A percentile compares a stretch with the other conserved stretches of the same genome.
phyloP scores from a whole-genome alignment of 176 grass and related monocot species.

The Lolium rigidum region DNA sequence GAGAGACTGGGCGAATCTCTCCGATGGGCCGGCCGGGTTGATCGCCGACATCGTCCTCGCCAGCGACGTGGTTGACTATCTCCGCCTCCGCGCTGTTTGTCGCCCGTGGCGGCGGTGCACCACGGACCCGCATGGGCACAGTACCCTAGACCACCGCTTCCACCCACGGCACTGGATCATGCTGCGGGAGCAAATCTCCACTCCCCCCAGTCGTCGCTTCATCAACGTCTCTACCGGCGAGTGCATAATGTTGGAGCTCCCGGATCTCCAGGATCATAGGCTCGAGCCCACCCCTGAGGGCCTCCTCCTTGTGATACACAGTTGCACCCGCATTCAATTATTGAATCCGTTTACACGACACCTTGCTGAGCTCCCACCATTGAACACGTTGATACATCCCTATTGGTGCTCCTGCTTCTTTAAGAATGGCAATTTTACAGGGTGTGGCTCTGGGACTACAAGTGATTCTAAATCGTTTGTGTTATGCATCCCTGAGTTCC shows the following conservation, averaged over 20 bases:
- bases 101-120: background rate
- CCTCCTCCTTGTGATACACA: background rate
- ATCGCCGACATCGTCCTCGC: background rate
- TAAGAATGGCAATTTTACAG: too few species aligned
- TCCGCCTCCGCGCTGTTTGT: background rate
- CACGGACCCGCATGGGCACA: too few species aligned
- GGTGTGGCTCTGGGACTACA: too few species aligned
- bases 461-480: too few species aligned
- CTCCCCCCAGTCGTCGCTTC: background rate
- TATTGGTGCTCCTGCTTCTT: too few species aligned
- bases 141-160: too few species aligned
- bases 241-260: background rate
- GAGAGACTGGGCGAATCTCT: background rate
- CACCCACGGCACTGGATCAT: background rate
- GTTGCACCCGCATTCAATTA: background rate
- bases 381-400: too few species aligned
- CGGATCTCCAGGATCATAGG: background rate
- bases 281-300: background rate
- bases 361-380: too few species aligned
- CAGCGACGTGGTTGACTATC: background rate
- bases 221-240: background rate
- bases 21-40: background rate
- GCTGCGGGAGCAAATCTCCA: background rate
- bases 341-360: background rate
- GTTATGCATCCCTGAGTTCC: too few species aligned